Evolutionary conservation across 2,329 filamentous ascomycete species (phyloP).

Genomic region (Microcyclospora pomicola): DNA sequence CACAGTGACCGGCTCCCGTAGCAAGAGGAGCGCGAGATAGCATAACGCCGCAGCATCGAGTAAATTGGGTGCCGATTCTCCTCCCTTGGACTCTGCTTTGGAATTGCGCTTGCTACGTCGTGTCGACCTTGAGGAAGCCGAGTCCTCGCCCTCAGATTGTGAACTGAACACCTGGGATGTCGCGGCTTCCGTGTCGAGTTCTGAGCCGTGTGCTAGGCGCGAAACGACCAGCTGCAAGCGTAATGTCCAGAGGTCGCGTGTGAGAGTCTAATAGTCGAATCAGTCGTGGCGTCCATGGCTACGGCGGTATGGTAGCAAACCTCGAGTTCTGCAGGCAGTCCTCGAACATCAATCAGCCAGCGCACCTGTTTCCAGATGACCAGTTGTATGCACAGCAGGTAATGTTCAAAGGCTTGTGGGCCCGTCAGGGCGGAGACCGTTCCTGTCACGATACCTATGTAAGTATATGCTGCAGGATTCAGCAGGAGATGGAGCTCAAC

Average conservation of each 20-base stretch:
- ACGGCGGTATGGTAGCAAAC: slow-evolving; percentile 22
- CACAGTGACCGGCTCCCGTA: slow-evolving; percentile 63
- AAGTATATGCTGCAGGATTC: slow-evolving; percentile 2
- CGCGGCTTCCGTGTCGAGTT: slow-evolving; percentile 20
- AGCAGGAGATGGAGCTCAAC: no score
- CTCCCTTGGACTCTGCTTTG: slow-evolving; percentile 36
- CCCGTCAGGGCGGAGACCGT: slow-evolving; percentile 38
- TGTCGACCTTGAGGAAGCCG: slow-evolving; percentile 5
- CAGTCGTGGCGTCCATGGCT: background rate
- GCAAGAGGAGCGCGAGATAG: slow-evolving; percentile 63
- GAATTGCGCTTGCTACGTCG: slow-evolving; percentile 8
- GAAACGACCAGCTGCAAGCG: slow-evolving; percentile 41
- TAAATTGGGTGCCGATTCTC: slow-evolving; percentile 44
- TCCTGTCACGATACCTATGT: background rate
- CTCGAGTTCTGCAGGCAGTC: slow-evolving; percentile 61
- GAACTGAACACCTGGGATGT: slow-evolving; percentile 45
- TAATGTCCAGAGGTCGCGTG: slow-evolving; percentile 75
- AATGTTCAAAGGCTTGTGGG: slow-evolving; percentile 58
- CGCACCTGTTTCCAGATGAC: slow-evolving; percentile 68
- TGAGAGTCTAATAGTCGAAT: slow-evolving; percentile 29
- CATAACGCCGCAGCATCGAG: slow-evolving; percentile 64
- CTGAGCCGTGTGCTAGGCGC: slow-evolving; percentile 17
- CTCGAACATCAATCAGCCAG: slow-evolving; percentile 55
- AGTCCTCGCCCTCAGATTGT: slow-evolving; percentile 36
- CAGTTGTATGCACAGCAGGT: slow-evolving; percentile 71